Percentiles rank a stretch among this genome's conserved stretches.
These are phyloP conservation scores for Picochlorum sp. DNA, from an alignment of 139 green algal species.

Conservation along the genomic window DNA sequence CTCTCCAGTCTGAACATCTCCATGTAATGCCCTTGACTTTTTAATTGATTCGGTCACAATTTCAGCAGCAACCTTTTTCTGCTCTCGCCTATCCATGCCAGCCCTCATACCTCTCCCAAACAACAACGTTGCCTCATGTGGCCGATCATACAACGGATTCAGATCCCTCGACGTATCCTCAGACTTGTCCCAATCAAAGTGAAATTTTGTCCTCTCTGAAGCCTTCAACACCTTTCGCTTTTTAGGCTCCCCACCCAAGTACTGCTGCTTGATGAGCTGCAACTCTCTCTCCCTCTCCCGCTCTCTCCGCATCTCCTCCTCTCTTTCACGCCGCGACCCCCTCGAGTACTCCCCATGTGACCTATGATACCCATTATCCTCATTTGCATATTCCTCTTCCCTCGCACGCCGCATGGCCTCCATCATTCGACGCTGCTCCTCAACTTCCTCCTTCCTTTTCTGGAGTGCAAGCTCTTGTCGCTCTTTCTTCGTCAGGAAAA, in stretches of 20 bases:
- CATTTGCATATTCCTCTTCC: constrained; percentile 3
- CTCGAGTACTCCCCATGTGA: background rate
- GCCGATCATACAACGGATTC: constrained; percentile 86
- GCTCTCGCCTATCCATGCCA: constrained; percentile 87
- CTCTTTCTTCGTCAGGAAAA: constrained; percentile 86
- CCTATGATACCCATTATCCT: background rate
- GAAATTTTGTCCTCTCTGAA: constrained; percentile 88
- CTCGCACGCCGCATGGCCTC: constrained; percentile 8
- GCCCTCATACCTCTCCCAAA: constrained; percentile 89
- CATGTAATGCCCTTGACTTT: constrained; percentile 13
- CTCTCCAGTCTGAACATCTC: constrained; percentile 41
- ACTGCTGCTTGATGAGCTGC: constrained; percentile 87
- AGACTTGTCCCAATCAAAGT: constrained; percentile 93
- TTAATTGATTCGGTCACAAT: constrained; percentile 53
- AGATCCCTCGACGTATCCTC: constrained; percentile 91
- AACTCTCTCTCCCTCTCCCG: constrained; percentile 77
- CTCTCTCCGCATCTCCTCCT: constrained; percentile 18
- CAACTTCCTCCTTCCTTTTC: constrained; percentile 42
- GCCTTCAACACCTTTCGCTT: constrained; percentile 54
- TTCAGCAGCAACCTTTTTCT: constrained; percentile 75
- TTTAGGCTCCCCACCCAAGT: constrained; percentile 50
- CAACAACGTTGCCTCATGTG: constrained; percentile 80
- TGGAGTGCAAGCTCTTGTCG: constrained; percentile 69
- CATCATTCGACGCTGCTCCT: constrained; percentile 10
- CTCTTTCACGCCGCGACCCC: background rate